Base-by-base conservation (phyloP, 495 filamentous ascomycete genomes). In the Cryomyces antarcticus region DNA sequence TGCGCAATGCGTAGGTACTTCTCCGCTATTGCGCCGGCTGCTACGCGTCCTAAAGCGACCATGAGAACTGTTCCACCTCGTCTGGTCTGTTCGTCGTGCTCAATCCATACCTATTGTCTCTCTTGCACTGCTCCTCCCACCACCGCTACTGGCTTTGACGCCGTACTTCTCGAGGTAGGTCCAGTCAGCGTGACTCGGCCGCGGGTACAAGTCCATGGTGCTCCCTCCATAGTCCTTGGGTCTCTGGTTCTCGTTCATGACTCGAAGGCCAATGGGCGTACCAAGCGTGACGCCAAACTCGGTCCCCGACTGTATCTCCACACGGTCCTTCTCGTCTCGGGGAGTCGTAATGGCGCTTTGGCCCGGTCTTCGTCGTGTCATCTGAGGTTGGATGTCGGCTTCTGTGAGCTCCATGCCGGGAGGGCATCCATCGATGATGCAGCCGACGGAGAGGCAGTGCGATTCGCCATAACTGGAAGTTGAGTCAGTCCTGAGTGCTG, bases 151-250 rank as follows among this genome's bases (percentile, higher is more conserved):
- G 5, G 92, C 85, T 67, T 93, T 89, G 43, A 96, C 79, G 7
- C 89, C 89, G 52, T 97, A 97, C 62, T 97, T 97, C 65, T 88
- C 79, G 38, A 93, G 71, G 60, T 96, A 96, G 49, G 89, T 97
- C 70, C 78, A 94, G 57, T 97, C 89, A 41, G 89, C 89, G 61
- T 97, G 89, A 57, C 77, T 84, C 7, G 89, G 89, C 31, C 89
- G 70, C 7, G 89, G 89, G 69, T 79, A 94, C 36, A 73, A 59
- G 59, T 95, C 84, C 77, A 95, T 97, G 36, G 87, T 95, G 52
- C 75, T 75, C 55, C 75, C 73, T 7, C 81, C 80, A 57, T 97
- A 97, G 67, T 97, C 89, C 57, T 92, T 81, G 9, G 88, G 89
- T 43, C 89, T 64, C 53, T 94, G 86, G 59, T 96, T 85, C 65